These are phyloP conservation scores for Acaromyces ingoldii DNA, from an alignment of 1,284 basidiomycete genomes.

Conservation along the genomic window DNA sequence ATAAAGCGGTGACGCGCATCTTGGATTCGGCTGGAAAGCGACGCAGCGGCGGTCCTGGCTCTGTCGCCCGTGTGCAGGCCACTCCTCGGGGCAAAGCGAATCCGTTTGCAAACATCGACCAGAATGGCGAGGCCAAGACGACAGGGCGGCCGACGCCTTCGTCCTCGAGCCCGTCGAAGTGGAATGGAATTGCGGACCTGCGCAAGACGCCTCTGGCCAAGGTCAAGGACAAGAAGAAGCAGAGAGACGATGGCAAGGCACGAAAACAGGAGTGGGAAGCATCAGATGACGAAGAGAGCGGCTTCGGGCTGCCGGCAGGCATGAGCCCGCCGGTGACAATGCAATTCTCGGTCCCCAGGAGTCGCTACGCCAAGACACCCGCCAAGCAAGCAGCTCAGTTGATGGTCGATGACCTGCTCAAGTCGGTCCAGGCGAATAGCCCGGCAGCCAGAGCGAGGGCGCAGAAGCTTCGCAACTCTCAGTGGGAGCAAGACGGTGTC, in stretches of 20 bases:
- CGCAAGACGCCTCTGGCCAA: constrained; percentile 58
- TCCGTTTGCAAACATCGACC: constrained; percentile 23
- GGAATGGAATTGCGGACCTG: constrained; percentile 72
- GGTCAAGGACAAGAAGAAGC: constrained; percentile 12
- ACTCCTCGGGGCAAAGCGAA: constrained; percentile 31
- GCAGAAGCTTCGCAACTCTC: background rate
- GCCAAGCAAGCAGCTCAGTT: constrained; percentile 47
- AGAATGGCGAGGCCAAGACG: constrained; percentile 12
- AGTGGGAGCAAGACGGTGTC: no score
- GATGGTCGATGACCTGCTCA: constrained; percentile 47
- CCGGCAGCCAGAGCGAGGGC: background rate
- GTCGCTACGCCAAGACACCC: constrained; percentile 61
- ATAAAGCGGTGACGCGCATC: no score
- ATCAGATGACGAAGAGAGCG: constrained; percentile 54
- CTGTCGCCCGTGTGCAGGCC: no score
- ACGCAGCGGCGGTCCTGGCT: no score
- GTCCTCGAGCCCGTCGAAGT: constrained; percentile 54
- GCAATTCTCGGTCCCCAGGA: constrained; percentile 70
- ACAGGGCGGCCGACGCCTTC: background rate
- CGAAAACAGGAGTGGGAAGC: constrained; percentile 25
- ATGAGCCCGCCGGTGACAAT: constrained; percentile 83
- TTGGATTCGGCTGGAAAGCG: no score
- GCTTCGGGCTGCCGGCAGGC: constrained; percentile 56
- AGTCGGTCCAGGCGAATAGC: constrained; percentile 28
- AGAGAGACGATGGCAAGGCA: constrained; percentile 2